Percentiles rank a stretch among this genome's conserved stretches.
Conservation (phyloP, 176 grass and related monocot genomes). For the Oryza rufipogon region DNA sequence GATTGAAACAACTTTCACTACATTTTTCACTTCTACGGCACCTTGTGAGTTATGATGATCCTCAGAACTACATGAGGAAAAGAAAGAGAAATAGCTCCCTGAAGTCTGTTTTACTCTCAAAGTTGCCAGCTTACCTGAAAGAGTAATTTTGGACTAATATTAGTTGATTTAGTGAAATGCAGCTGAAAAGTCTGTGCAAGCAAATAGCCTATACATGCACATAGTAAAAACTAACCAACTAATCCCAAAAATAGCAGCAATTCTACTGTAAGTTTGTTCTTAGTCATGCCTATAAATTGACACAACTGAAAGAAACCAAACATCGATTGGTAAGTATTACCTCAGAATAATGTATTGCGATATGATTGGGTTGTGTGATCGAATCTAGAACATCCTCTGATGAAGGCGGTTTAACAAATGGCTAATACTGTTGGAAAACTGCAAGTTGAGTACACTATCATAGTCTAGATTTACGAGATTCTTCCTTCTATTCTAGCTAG, state of each 20-base stretch:
- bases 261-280: background rate
- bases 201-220: background rate
- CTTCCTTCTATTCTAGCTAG: too few relatives aligned
- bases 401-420: background rate
- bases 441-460: background rate
- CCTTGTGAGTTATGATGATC: conserved; percentile 40
- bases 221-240: background rate
- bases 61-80: conserved; percentile 44
- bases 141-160: conserved; percentile 40
- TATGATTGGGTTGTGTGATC: background rate
- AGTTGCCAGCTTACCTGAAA: conserved; percentile 87
- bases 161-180: conserved; percentile 15
- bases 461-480: too few relatives aligned
- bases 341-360: conserved; percentile 5
- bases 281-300: background rate
- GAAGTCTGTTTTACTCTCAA: conserved; percentile 75
- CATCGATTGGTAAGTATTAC: background rate
- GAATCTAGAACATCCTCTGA: conserved; percentile 26
- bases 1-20: conserved; percentile 65
- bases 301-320: conserved; percentile 8
- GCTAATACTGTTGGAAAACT: background rate
- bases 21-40: conserved; percentile 38
- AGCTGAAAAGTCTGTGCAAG: conserved; percentile 18
- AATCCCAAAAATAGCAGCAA: conserved; percentile 2
- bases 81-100: conserved; percentile 69